Conservation (phyloP, 176 grass and related monocot species). For the Oryza officinalis region DNA sequence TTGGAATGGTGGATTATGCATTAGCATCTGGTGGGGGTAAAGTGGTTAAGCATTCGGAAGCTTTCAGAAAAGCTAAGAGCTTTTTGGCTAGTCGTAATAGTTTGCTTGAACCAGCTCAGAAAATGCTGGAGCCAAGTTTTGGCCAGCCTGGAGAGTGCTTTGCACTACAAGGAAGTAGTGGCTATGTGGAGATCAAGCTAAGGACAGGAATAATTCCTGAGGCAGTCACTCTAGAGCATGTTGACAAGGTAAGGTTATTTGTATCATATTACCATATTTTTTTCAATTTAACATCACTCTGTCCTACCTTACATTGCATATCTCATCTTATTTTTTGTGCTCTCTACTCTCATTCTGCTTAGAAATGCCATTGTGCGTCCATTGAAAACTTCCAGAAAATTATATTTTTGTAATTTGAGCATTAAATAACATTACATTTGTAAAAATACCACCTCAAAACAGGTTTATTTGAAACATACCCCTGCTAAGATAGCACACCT, state of each 20-base stretch:
- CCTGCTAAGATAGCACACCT: neutral
- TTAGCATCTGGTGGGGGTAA: slow-evolving; percentile 76
- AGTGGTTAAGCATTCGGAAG: slow-evolving; percentile 67
- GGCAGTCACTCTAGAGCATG: slow-evolving; percentile 85
- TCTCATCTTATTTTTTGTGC: neutral
- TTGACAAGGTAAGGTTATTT: slow-evolving; percentile 74
- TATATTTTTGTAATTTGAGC: neutral
- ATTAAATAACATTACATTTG: neutral
- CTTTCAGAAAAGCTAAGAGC: slow-evolving; percentile 41
- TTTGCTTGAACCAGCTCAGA: slow-evolving; percentile 48
- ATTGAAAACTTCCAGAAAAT: slow-evolving; percentile 2
- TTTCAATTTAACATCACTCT: neutral
- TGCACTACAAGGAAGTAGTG: slow-evolving; percentile 73
- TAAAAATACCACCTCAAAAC: neutral
- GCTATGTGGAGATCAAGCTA: slow-evolving; percentile 80
- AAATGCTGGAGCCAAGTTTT: slow-evolving; percentile 97
- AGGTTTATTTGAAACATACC: neutral
- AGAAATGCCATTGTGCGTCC: neutral
- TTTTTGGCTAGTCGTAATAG: slow-evolving; percentile 34
- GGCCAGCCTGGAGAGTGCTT: slow-evolving; percentile 95
- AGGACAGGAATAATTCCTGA: slow-evolving; percentile 71
- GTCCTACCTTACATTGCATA: neutral
- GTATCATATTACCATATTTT: neutral
- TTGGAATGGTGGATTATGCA: slow-evolving; percentile 96
- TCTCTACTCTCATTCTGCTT: neutral